Base-by-base conservation (phyloP, 169 alveolate genomes). In the Plasmodium yoelii region DNA sequence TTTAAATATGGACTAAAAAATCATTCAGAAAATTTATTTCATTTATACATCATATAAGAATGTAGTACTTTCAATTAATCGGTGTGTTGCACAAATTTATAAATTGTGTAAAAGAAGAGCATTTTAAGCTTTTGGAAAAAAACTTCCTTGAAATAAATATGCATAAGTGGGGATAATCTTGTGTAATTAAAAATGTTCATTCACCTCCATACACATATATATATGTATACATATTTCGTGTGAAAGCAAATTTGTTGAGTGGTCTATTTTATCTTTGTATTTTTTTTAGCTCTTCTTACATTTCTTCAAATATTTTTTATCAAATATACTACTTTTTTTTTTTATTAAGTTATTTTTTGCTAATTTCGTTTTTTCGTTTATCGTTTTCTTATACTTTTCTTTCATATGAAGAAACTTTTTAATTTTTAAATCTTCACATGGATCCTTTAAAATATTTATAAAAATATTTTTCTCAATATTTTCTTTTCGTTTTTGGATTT, bases 311-410 rank as follows among this genome's bases (percentile, higher is more conserved):
- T 75, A 75, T 57, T 64, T 61, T 39, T 49, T 63, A 68, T 75
- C 88, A 75, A 75, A 75, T 75, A 75, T 75, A 53, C 88, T 75
- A 22, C 57, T 75, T 53, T 75, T 75, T 59, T 73, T 73, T 44
- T 73, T 73, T 61, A 75, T 61, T 55, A 75, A 75, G 44, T 15
- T 59, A 46, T 65, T 61, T 34, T 61, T 75, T 9, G 70, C 34
- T 8, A 26, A 28, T 60, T 75, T 75, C 3, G 15, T 65, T 63
- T 75, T 63, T 24, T n/a, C 73, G 28, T 39, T 65, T 5, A 63
- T 75, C 39, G 28, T 19, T 39, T 53, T 63, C 64, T 19, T 75
- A 51, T 47, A 26, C 24, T 75, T 75, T 34, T 75, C 75, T 26
- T 28, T 65, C 12, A 44, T 19, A 28, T 49, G 88, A 15, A 64